These are phyloP conservation scores for Fusarium sp. DNA, from an alignment of 2,329 filamentous ascomycete species.

Conservation along the genomic window DNA sequence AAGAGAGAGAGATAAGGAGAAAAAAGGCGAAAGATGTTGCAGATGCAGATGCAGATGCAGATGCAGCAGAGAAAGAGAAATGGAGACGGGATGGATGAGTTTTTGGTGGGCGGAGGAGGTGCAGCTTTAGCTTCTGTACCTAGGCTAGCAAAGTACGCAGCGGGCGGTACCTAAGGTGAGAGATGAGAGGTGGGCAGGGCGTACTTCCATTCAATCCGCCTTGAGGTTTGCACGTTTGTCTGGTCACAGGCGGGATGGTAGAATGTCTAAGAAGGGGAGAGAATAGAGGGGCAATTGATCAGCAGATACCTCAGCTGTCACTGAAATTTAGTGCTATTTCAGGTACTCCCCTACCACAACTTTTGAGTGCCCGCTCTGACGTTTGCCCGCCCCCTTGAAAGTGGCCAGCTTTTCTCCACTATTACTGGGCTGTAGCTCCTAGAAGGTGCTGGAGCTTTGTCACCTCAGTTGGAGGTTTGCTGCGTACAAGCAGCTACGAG, in stretches of 20 bases:
- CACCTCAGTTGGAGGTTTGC: conserved; percentile 7
- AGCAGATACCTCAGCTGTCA: conserved; percentile 18
- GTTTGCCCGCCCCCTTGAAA: conserved; percentile 22
- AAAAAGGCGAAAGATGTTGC: conserved; percentile 25
- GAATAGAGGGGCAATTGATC: conserved; percentile 47
- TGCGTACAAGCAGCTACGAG: conserved; percentile 5
- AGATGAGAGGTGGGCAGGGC: not conserved
- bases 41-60: conserved; percentile 36
- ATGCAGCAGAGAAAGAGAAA: conserved; percentile 18
- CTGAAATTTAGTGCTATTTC: fast-evolving
- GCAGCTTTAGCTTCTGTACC: conserved; percentile 37
- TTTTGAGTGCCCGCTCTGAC: conserved; percentile 28
- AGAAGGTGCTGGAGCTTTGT: conserved; percentile 37
- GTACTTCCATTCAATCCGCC: conserved; percentile 1
- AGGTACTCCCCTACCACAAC: conserved; percentile 19
- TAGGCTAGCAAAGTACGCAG: not conserved
- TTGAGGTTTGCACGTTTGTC: conserved; percentile 36
- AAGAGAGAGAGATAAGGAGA: conserved; percentile 8
- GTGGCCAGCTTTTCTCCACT: conserved; percentile 30
- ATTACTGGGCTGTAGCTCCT: conserved; percentile 37
- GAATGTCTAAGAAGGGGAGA: conserved; percentile 56
- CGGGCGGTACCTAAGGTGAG: not conserved
- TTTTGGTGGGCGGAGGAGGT: conserved; percentile 42
- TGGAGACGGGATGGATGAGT: conserved; percentile 38
- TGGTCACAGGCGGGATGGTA: conserved; percentile 33